phyloP scores from a whole-genome alignment of 2,329 filamentous ascomycete species.

The Phaeosphaeria sp. region DNA sequence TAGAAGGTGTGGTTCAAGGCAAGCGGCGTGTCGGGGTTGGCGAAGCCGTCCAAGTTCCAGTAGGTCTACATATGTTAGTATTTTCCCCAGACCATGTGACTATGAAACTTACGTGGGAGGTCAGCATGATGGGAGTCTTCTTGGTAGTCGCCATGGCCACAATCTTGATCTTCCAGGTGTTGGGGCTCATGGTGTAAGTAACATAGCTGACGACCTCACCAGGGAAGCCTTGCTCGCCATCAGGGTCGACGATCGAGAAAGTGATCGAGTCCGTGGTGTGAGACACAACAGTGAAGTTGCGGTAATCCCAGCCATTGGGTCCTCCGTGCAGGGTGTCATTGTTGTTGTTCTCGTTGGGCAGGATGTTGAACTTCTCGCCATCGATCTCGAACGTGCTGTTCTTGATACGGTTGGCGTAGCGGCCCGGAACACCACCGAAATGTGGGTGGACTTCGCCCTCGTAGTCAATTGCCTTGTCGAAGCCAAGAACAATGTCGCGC shows the following conservation, averaged over 20 bases:
- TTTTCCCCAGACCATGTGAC: not conserved
- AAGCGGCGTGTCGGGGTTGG: conserved; percentile 71
- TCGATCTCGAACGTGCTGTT: conserved; percentile 77
- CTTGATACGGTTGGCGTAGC: conserved; percentile 82
- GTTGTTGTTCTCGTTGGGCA: conserved; percentile 64
- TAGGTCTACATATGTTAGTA: conserved; percentile 62
- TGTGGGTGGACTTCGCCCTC: conserved; percentile 71
- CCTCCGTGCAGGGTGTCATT: conserved; percentile 73
- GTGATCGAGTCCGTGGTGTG: conserved; percentile 73
- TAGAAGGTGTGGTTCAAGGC: conserved; percentile 75
- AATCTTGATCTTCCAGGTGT: conserved; percentile 77
- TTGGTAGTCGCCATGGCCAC: conserved; percentile 73
- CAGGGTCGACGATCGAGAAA: conserved; percentile 75
- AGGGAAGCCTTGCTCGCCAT: conserved; percentile 78
- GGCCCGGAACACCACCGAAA: conserved; percentile 75
- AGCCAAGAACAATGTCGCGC: conserved; percentile 75
- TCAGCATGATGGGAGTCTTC: conserved; percentile 84
- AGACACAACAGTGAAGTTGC: conserved; percentile 78
- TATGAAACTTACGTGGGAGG: conserved; percentile 63
- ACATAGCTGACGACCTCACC: conserved; percentile 77
- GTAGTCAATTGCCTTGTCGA: conserved; percentile 79
- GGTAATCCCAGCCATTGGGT: conserved; percentile 74
- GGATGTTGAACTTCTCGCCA: conserved; percentile 64
- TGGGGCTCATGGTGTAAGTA: conserved; percentile 72
- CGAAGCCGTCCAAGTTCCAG: conserved; percentile 84